Evolutionary conservation across 2,329 filamentous ascomycete species (phyloP).

Genomic region (Diaporthe citriasiana): DNA sequence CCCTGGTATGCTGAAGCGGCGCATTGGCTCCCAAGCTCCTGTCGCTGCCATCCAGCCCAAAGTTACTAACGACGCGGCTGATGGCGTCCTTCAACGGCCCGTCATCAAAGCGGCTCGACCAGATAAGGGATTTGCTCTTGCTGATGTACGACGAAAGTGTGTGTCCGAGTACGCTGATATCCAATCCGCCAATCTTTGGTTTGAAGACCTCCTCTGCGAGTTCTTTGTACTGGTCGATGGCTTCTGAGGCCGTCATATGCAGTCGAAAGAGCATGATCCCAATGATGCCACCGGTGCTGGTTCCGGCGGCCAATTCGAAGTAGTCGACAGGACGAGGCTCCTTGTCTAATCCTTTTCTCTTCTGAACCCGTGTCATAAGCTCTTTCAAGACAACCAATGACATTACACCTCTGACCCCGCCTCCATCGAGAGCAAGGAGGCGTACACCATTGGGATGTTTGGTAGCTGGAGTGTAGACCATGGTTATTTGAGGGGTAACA

Average conservation of each 20-base stretch:
- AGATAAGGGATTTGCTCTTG: neutral
- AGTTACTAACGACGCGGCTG: neutral
- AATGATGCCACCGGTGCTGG: conserved; percentile 11
- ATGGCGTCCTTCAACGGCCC: neutral
- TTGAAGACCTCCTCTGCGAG: conserved; percentile 9
- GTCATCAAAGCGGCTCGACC: neutral
- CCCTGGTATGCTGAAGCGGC: neutral
- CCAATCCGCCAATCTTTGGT: neutral
- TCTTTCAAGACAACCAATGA: neutral
- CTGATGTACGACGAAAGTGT: neutral
- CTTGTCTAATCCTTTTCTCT: neutral
- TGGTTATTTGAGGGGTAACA: too few relatives aligned
- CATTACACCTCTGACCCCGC: neutral
- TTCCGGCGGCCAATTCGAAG: conserved; percentile 1
- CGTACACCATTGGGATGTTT: conserved; percentile 10
- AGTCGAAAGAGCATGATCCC: conserved; percentile 3
- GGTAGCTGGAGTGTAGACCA: too few relatives aligned
- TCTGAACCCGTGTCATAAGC: neutral
- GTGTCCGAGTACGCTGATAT: neutral
- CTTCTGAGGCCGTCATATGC: neutral
- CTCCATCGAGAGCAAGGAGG: conserved; percentile 7
- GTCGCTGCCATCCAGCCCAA: neutral
- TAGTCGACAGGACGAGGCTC: neutral
- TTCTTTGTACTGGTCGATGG: neutral
- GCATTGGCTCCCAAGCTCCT: neutral